Percentiles rank a stretch among this genome's conserved stretches.
These are phyloP conservation scores for Ceratocystis variospora DNA, from an alignment of 2,329 filamentous ascomycete species.

Conservation along the genomic window DNA sequence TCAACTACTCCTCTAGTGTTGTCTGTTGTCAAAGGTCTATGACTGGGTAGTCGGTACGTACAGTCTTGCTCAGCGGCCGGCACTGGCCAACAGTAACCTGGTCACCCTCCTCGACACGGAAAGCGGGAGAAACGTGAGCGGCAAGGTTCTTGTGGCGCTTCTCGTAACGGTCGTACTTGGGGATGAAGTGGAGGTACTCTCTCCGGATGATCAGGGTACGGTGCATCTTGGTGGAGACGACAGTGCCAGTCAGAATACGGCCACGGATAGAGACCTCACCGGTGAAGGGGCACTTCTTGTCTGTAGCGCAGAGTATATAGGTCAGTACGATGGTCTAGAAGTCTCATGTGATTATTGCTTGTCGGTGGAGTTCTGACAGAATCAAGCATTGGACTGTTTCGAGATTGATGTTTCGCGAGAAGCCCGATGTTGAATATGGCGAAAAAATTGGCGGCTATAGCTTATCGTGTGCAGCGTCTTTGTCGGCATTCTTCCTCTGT, in stretches of 20 bases:
- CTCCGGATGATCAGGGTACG: constrained; percentile 97
- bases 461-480: background rate
- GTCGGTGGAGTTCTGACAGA: background rate
- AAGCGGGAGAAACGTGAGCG: constrained; percentile 96
- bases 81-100: constrained; percentile 99
- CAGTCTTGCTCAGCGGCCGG: constrained; percentile 98
- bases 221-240: constrained; percentile 99
- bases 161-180: constrained; percentile 99
- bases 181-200: constrained; percentile 99
- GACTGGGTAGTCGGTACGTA: constrained; percentile 40
- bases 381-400: background rate
- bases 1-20: background rate
- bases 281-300: constrained; percentile 99
- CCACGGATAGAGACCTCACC: constrained; percentile 98
- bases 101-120: constrained; percentile 99
- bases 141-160: constrained; percentile 99
- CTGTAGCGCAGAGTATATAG: constrained; percentile 33
- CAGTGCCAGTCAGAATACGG: constrained; percentile 98
- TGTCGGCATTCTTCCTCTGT: background rate
- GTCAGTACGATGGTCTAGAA: constrained; percentile 3
- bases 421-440: background rate
- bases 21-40: background rate
- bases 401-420: background rate
- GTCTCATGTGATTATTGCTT: background rate
- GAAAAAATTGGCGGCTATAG: background rate